Base-by-base conservation (phyloP, 129 eudicot genomes). In the Helianthus tuberosus region DNA sequence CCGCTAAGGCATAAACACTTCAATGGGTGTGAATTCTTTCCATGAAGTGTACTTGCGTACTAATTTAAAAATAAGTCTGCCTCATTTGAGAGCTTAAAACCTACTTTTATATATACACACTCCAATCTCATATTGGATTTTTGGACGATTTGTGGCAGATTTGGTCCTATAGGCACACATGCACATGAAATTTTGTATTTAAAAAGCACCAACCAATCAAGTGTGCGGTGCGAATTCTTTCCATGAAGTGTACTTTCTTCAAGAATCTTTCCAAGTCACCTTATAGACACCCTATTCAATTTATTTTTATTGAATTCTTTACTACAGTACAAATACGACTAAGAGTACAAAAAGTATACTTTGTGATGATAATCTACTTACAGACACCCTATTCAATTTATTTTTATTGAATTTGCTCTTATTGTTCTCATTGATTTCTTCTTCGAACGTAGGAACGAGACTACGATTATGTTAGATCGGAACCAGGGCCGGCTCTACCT, bases 211-310 rank as follows among this genome's bases (percentile, higher is more conserved):
- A 58, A 57, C 6, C 14, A 49, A 49, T 75, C 81, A 77, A 69
- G 29, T 23, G n/a, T n/a, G n/a, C n/a, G n/a, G 59, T 47, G 32
- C 58, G 48, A 5, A n/a, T 77, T 61, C 60, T 41, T 71, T 71
- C 43, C 41, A 70, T 50, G 64, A 36, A 60, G 25, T 39, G 81
- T 69, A 77, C 81, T 50, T 77, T 61, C 69, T 77, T 70, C 57
- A 63, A 77, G 81, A 61, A 69, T 77, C 76, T 77, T 77, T 70
- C 71, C 76, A 57, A 25, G 63, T 23, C 38, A 49, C 61, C 58
- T 76, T 76, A 12, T 35, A 76, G 68, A 59, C 75, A 76, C 32
- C 57, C 20, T 51, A 16, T 51, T 25, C n/a, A n/a, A n/a, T n/a
- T n/a, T n/a, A n/a, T n/a, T n/a, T n/a, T n/a, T n/a, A n/a, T n/a